phyloP scores from a whole-genome alignment of 2,329 filamentous ascomycete genomes.

The Dactylellina cionopaga region DNA sequence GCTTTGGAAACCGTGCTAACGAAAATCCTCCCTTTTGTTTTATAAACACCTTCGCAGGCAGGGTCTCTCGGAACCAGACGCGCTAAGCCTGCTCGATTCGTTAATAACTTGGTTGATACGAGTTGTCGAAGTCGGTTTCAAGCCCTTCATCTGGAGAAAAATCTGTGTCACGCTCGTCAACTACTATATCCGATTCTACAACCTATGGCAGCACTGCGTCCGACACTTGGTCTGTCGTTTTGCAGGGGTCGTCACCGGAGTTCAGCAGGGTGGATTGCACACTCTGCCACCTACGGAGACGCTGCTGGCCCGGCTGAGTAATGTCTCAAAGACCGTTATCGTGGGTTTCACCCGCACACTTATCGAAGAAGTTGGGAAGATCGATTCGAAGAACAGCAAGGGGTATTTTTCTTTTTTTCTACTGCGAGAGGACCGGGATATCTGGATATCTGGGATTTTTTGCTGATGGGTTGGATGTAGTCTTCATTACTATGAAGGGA shows the following conservation, averaged over 20 bases:
- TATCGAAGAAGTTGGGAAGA: slow-evolving; percentile 74
- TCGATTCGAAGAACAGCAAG: slow-evolving; percentile 71
- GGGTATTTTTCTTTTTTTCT: slow-evolving; percentile 62
- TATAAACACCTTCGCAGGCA: slow-evolving; percentile 55
- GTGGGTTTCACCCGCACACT: slow-evolving; percentile 74
- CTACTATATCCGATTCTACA: slow-evolving; percentile 77
- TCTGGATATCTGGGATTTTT: background rate
- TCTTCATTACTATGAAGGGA: slow-evolving; percentile 65
- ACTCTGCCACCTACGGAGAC: slow-evolving; percentile 62
- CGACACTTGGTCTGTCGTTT: slow-evolving; percentile 72
- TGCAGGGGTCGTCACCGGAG: slow-evolving; percentile 61
- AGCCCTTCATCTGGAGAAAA: slow-evolving; percentile 75
- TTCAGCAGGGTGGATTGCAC: slow-evolving; percentile 65
- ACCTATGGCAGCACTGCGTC: slow-evolving; percentile 73
- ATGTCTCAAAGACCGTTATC: slow-evolving; percentile 67
- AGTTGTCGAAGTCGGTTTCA: slow-evolving; percentile 66
- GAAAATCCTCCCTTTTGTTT: background rate
- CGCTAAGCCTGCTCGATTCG: slow-evolving; percentile 69
- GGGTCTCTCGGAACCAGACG: slow-evolving; percentile 68
- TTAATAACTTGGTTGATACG: slow-evolving; percentile 72
- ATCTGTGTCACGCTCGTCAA: slow-evolving; percentile 79
- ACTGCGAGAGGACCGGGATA: background rate
- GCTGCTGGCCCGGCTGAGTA: slow-evolving; percentile 64
- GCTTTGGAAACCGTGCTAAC: slow-evolving; percentile 16
- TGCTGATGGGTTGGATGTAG: slow-evolving; percentile 54